These are phyloP conservation scores for Penicillium taxi DNA, from an alignment of 495 filamentous ascomycete species.

Conservation along the genomic window DNA sequence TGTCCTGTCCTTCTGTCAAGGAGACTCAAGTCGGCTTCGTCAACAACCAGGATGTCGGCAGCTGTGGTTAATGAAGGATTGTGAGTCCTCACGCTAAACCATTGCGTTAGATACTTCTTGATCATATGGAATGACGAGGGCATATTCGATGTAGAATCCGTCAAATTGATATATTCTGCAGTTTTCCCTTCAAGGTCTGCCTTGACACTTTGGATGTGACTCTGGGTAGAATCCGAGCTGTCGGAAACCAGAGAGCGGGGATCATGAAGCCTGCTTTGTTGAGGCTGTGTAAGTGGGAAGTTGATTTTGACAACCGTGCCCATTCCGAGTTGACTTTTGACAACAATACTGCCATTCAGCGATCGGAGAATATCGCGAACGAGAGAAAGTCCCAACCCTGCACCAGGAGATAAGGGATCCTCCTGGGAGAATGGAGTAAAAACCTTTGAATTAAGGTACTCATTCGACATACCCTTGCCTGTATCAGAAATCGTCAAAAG, in stretches of 20 bases:
- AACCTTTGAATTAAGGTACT: constrained; percentile 32
- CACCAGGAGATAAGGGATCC: constrained; percentile 33
- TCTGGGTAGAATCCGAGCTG: background rate
- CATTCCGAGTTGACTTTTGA: constrained; percentile 28
- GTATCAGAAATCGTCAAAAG: constrained; percentile 22
- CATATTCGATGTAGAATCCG: background rate
- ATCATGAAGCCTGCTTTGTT: constrained; percentile 22
- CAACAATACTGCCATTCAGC: constrained; percentile 31
- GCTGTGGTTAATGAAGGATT: background rate
- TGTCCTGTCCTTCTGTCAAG: background rate
- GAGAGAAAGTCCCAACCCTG: constrained; percentile 32
- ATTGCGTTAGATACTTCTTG: constrained; percentile 20
- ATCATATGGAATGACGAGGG: constrained; percentile 5
- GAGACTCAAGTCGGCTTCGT: constrained; percentile 16
- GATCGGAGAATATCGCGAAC: constrained; percentile 32
- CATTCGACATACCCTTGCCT: constrained; percentile 32
- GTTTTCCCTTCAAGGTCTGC: background rate
- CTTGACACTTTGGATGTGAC: background rate
- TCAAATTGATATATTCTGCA: background rate
- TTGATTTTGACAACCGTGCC: constrained; percentile 18
- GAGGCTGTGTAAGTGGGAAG: constrained; percentile 12
- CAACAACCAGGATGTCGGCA: constrained; percentile 22
- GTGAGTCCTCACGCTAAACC: constrained; percentile 19
- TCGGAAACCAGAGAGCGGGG: background rate
- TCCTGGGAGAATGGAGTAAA: constrained; percentile 42